Percentiles rank a stretch among this genome's conserved stretches.
These are phyloP conservation scores for Pyrenophora tritici-repentis DNA, from an alignment of 2,329 filamentous ascomycete genomes.

Conservation along the genomic window DNA sequence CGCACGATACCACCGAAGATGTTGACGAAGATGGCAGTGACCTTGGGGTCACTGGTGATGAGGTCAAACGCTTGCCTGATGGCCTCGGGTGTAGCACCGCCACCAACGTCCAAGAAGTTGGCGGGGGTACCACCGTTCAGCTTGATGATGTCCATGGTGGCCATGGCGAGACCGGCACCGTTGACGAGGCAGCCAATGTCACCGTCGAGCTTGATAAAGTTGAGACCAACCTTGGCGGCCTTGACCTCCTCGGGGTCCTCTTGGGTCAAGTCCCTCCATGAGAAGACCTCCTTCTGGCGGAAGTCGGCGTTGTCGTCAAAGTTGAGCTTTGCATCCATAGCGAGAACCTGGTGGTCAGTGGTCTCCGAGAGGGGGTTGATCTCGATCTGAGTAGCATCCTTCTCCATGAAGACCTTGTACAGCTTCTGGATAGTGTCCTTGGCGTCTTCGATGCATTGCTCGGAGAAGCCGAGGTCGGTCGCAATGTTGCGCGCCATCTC, in stretches of 20 bases:
- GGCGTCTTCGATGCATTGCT: constrained; percentile 95
- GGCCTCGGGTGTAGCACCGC: constrained; percentile 93
- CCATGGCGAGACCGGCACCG: constrained; percentile 98
- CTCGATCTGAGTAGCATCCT: constrained; percentile 98
- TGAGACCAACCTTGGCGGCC: constrained; percentile 88
- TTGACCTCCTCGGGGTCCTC: constrained; percentile 98
- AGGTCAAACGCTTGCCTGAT: constrained; percentile 98
- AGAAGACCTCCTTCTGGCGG: constrained; percentile 95
- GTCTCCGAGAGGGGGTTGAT: constrained; percentile 99
- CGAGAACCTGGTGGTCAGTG: constrained; percentile 95
- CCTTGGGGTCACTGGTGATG: constrained; percentile 97
- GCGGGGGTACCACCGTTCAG: constrained; percentile 93
- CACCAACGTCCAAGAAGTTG: constrained; percentile 98
- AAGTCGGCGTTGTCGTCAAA: constrained; percentile 99
- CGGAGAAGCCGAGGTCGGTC: constrained; percentile 91
- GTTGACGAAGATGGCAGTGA: constrained; percentile 99
- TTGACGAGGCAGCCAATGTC: constrained; percentile 99
- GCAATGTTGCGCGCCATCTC: constrained; percentile 91
- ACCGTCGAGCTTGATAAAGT: constrained; percentile 99
- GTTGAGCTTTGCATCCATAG: constrained; percentile 98
- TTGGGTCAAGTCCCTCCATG: constrained; percentile 90
- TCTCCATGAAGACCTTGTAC: constrained; percentile 98
- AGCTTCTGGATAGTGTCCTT: constrained; percentile 98
- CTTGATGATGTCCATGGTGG: constrained; percentile 99
- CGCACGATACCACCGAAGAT: constrained; percentile 99